phyloP scores from a whole-genome alignment of 768 basidiomycete genomes.

The Leccinum incarnatum region DNA sequence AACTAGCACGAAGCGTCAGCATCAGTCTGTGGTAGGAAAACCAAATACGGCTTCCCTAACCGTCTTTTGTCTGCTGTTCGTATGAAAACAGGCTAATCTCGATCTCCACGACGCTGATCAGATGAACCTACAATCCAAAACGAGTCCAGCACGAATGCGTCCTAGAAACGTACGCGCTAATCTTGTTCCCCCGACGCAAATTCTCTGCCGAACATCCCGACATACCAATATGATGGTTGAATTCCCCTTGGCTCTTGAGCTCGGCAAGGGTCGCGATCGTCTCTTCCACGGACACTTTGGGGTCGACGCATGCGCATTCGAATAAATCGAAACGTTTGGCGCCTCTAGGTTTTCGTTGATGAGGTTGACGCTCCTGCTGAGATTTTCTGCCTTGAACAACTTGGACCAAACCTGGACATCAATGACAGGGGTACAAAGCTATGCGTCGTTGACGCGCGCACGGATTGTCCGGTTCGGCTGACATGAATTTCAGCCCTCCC shows the following conservation, averaged over 20 bases:
- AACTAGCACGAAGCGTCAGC: too few relatives aligned
- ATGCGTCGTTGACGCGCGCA: too few relatives aligned
- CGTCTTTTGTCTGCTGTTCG: conserved; percentile 47
- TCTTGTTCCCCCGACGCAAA: conserved; percentile 38
- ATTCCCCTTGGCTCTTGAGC: conserved; percentile 25
- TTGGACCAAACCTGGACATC: too few relatives aligned
- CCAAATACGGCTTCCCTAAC: conserved; percentile 10
- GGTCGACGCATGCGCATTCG: too few relatives aligned
- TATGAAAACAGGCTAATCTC: conserved; percentile 55
- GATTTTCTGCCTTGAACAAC: too few relatives aligned
- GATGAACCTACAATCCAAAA: not conserved
- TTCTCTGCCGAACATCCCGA: conserved; percentile 49
- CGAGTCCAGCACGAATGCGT: not conserved
- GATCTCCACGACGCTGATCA: too few relatives aligned
- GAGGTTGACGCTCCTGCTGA: too few relatives aligned
- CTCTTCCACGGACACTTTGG: too few relatives aligned
- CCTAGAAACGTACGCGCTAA: not conserved
- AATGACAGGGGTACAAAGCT: too few relatives aligned
- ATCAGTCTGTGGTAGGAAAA: not conserved
- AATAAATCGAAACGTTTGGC: too few relatives aligned
- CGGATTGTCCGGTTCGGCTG: too few relatives aligned
- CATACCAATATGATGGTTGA: conserved; percentile 49
- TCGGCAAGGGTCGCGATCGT: conserved; percentile 39
- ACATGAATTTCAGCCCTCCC: conserved; percentile 4
- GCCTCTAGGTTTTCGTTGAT: too few relatives aligned